Conservation (phyloP, 2,329 filamentous ascomycete species). For the Didymella pomorum region DNA sequence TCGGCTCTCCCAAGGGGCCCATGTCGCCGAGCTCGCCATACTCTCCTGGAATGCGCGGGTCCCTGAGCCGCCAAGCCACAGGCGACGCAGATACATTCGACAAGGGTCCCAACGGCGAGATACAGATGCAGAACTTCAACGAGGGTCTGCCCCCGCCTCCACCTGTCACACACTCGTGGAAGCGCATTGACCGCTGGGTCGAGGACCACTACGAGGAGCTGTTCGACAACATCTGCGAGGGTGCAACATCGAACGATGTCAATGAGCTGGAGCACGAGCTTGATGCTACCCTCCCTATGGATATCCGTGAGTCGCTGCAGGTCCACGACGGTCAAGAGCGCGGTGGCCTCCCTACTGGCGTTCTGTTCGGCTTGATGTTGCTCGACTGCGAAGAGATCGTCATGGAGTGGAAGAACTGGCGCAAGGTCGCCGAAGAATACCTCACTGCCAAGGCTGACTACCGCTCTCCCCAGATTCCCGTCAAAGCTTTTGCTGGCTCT, state of each 20-base stretch:
- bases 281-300: constrained; percentile 90
- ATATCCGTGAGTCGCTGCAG: constrained; percentile 90
- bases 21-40: constrained; percentile 76
- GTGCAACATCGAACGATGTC: constrained; percentile 90
- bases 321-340: constrained; percentile 97
- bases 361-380: constrained; percentile 93
- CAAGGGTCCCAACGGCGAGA: constrained; percentile 77
- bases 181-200: constrained; percentile 90
- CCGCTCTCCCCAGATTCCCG: constrained; percentile 69
- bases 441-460: constrained; percentile 66
- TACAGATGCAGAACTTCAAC: constrained; percentile 95
- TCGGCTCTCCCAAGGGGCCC: constrained; percentile 63
- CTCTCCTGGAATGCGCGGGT: constrained; percentile 87
- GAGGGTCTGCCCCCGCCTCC: constrained; percentile 91
- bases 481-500: constrained; percentile 74
- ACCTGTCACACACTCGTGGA: constrained; percentile 89
- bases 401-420: constrained; percentile 97
- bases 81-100: constrained; percentile 62
- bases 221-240: constrained; percentile 90
- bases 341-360: constrained; percentile 86
- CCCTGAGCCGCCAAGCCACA: constrained; percentile 70
- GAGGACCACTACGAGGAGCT: constrained; percentile 96
- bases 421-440: constrained; percentile 89
- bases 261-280: constrained; percentile 97
- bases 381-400: constrained; percentile 98